Evolutionary conservation across 208 protist species (phyloP).

Genomic region (Crithidia sp.): DNA sequence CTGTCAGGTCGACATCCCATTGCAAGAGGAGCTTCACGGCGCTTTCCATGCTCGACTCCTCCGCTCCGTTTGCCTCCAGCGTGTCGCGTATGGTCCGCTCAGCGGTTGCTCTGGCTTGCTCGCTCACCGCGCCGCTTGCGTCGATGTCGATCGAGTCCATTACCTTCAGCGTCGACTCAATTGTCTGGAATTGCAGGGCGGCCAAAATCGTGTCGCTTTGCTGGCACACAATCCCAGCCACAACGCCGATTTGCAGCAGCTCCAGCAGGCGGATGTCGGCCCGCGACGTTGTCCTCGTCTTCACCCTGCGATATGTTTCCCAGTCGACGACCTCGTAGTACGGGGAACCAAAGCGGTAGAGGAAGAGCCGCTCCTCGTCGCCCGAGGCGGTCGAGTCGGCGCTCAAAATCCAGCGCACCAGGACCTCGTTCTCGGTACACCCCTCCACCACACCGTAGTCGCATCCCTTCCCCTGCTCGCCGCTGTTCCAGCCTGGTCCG

Average conservation of each 20-base stretch:
- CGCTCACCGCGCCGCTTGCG: slow-evolving; percentile 9
- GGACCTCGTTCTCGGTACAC: slow-evolving; percentile 59
- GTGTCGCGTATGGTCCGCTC: slow-evolving; percentile 22
- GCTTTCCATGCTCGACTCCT: slow-evolving; percentile 12
- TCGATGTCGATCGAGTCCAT: slow-evolving; percentile 59
- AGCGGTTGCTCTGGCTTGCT: slow-evolving; percentile 18
- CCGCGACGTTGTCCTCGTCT: slow-evolving; percentile 41
- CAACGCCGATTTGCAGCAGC: slow-evolving; percentile 66
- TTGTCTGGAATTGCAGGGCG: slow-evolving; percentile 77
- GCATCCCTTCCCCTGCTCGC: slow-evolving; percentile 62
- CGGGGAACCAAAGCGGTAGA: slow-evolving; percentile 67
- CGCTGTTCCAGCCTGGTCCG: slow-evolving; percentile 71
- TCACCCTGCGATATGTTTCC: slow-evolving; percentile 52
- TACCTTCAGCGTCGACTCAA: slow-evolving; percentile 71
- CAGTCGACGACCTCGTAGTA: slow-evolving; percentile 72
- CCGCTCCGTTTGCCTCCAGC: slow-evolving; percentile 14
- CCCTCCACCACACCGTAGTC: slow-evolving; percentile 81
- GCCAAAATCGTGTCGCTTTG: slow-evolving; percentile 72
- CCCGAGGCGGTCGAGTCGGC: slow-evolving; percentile 36
- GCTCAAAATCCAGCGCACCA: slow-evolving; percentile 75
- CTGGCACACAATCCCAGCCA: slow-evolving; percentile 73
- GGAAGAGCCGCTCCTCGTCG: slow-evolving; percentile 49
- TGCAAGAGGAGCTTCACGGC: slow-evolving; percentile 18
- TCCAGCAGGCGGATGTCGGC: slow-evolving; percentile 61
- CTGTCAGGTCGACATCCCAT: slow-evolving; percentile 34